Percentiles rank a stretch among this genome's conserved stretches.
These are phyloP conservation scores for Ampelocalamus luodianensis DNA, from an alignment of 176 grass and related monocot genomes.

Conservation along the genomic window DNA sequence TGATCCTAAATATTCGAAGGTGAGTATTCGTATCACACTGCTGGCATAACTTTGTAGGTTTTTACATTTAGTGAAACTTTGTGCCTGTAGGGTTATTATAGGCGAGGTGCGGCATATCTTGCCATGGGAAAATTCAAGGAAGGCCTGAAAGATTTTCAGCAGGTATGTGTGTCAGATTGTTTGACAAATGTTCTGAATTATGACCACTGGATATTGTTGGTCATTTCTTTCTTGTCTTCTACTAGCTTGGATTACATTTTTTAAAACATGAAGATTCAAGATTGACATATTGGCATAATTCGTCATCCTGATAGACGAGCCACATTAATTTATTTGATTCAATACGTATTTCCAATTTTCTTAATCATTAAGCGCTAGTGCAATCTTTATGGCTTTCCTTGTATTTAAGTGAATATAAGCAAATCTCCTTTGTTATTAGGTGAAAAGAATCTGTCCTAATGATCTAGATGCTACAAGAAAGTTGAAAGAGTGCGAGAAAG, in stretches of 20 bases:
- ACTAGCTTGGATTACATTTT: neutral
- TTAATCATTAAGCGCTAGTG: neutral
- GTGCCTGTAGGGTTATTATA: conserved; percentile 75
- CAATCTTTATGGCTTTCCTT: neutral
- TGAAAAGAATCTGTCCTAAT: conserved; percentile 84
- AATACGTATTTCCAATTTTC: neutral
- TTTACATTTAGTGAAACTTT: neutral
- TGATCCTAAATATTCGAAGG: conserved; percentile 88
- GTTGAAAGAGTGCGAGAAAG: conserved; percentile 94
- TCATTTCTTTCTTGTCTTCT: neutral
- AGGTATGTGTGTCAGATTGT: conserved; percentile 48
- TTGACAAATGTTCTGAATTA: neutral
- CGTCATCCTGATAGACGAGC: neutral
- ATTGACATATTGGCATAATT: neutral
- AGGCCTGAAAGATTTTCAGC: conserved; percentile 94
- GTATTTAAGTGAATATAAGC: neutral
- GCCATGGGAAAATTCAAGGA: conserved; percentile 98
- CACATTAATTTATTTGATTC: neutral
- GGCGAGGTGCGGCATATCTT: conserved; percentile 81
- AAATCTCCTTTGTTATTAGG: conserved; percentile 47
- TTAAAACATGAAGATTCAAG: conserved; percentile 7
- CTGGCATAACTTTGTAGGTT: conserved; percentile 31
- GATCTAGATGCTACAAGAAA: conserved; percentile 91
- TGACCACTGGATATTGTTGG: neutral
- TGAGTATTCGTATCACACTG: conserved; percentile 37